Evolutionary conservation across 2,329 filamentous ascomycete species (phyloP).

Genomic region (Mollisia scopiformis): DNA sequence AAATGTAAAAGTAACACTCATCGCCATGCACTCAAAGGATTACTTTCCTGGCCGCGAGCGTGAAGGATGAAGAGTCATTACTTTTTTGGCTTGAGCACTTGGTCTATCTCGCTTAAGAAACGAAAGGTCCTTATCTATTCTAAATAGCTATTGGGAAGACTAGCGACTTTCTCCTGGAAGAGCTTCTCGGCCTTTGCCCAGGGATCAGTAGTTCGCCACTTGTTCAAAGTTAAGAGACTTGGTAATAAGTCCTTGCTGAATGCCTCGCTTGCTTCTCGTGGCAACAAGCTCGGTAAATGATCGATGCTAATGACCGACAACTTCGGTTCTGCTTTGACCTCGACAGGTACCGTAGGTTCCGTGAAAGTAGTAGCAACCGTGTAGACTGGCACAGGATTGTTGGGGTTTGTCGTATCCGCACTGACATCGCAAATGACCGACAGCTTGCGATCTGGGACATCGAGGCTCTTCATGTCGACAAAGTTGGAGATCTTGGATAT

Average conservation of each 20-base stretch:
- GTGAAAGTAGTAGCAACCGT: slow-evolving; percentile 83
- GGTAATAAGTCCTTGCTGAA: slow-evolving; percentile 82
- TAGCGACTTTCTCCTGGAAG: slow-evolving; percentile 80
- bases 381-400: slow-evolving; percentile 77
- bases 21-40: neutral
- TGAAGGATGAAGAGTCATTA: neutral
- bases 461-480: slow-evolving; percentile 71
- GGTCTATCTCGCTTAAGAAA: neutral
- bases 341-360: slow-evolving; percentile 81
- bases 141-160: slow-evolving; percentile 52
- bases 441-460: slow-evolving; percentile 70
- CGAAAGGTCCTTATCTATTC: neutral
- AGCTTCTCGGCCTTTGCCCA: slow-evolving; percentile 85
- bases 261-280: slow-evolving; percentile 83
- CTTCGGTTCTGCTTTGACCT: slow-evolving; percentile 54
- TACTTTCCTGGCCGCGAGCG: too few species aligned
- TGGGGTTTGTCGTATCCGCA: slow-evolving; percentile 73
- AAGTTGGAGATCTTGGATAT: slow-evolving; percentile 79
- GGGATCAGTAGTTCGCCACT: slow-evolving; percentile 73
- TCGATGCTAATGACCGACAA: slow-evolving; percentile 87
- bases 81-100: slow-evolving; percentile 3
- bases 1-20: neutral
- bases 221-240: slow-evolving; percentile 75
- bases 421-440: slow-evolving; percentile 81
- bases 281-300: slow-evolving; percentile 81